phyloP scores from a whole-genome alignment of 257 asterid genomes.

The Gynochthodes officinalis region DNA sequence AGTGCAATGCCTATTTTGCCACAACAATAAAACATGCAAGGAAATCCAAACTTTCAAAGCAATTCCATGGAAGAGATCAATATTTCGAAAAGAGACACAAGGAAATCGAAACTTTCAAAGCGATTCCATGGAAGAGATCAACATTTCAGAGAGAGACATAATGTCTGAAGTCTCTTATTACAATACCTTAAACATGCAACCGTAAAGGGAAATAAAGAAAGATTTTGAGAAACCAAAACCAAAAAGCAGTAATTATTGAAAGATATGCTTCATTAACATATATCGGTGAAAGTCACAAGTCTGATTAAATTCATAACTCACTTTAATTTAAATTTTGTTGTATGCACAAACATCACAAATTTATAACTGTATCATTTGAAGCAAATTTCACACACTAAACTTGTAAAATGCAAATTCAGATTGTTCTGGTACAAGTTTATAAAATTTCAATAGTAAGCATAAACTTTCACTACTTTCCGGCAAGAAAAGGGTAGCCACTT shows the following conservation, averaged over 20 bases:
- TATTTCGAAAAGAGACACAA: too few relatives aligned
- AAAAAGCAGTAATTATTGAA: neutral
- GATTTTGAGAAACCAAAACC: neutral
- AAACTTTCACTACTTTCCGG: constrained; percentile 60
- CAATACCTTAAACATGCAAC: neutral
- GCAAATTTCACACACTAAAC: neutral
- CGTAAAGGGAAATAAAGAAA: neutral
- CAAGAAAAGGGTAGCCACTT: constrained; percentile 84
- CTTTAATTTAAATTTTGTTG: neutral
- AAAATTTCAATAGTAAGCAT: neutral
- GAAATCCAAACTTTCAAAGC: neutral
- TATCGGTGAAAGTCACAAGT: neutral
- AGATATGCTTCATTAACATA: neutral
- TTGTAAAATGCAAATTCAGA: neutral
- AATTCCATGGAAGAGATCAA: neutral
- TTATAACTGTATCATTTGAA: neutral
- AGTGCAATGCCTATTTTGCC: constrained; percentile 3
- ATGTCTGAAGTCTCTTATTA: neutral
- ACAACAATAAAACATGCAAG: neutral
- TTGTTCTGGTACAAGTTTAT: neutral
- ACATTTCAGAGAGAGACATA: neutral
- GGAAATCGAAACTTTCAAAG: neutral
- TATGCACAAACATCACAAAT: neutral
- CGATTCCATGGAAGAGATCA: neutral
- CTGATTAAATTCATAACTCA: neutral